Conservation (phyloP, 805 yeast species). For the Candida saitoana region DNA sequence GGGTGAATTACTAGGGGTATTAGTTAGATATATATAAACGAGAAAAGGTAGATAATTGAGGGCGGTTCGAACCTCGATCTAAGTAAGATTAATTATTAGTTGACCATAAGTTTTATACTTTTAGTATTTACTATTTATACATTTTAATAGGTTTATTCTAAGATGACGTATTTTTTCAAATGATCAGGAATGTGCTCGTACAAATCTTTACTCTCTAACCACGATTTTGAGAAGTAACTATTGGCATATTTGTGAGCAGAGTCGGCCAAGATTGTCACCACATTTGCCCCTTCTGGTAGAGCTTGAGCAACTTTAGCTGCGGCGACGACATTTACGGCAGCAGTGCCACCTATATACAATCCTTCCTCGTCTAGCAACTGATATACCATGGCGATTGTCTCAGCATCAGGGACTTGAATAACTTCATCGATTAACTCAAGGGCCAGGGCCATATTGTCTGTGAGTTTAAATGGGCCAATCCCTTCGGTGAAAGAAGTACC, state of each 20-base stretch:
- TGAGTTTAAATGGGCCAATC: conserved; percentile 92
- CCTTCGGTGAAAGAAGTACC: conserved; percentile 92
- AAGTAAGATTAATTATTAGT: no score
- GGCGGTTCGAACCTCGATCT: no score
- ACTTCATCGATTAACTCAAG: conserved; percentile 77
- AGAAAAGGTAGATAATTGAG: no score
- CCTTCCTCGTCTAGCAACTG: conserved; percentile 86
- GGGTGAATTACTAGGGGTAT: no score
- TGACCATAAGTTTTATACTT: no score
- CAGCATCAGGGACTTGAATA: conserved; percentile 69
- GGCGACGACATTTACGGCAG: conserved; percentile 86
- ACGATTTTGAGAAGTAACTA: conserved; percentile 68
- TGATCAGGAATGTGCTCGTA: conserved; percentile 65
- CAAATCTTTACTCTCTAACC: conserved; percentile 71
- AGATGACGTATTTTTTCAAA: conserved; percentile 59
- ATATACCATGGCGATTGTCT: conserved; percentile 79
- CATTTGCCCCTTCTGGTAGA: conserved; percentile 74
- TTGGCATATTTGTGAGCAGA: conserved; percentile 88
- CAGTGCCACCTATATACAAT: conserved; percentile 83
- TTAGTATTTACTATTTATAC: no score
- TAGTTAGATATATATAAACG: no score
- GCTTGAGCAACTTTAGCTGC: conserved; percentile 71
- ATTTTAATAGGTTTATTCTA: no score
- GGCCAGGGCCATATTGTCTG: conserved; percentile 74
- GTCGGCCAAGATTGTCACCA: conserved; percentile 87